Evolutionary conservation across 345 rosid species (phyloP), one percentile per base, ranked within the genome.

Genomic region (Hypericum perforatum): DNA sequence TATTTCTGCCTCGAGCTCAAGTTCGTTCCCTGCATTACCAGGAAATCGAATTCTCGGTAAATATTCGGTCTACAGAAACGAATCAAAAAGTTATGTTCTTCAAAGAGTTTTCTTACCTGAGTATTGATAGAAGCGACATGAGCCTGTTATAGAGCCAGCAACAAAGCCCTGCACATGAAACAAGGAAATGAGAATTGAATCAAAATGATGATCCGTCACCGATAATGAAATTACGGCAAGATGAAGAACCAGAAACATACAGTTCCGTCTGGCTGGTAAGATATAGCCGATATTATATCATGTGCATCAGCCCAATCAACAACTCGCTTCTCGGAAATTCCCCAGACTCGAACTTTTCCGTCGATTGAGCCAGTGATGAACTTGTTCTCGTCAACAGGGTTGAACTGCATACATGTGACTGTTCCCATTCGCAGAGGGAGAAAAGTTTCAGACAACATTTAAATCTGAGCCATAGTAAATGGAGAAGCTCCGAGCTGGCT

Each of bases 271-370:
- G 78, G 79, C 68, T 70, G 68, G 78, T 83, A 87, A 54, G 85
- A 69, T n/a, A 91, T 60, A 1, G 96, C 83, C 7, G 95, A 76
- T 76, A 82, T 77, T 37, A 71, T 76, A 61, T 91, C 83, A 46
- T 67, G 72, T 7, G 65, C 75, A n/a, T 87, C 85, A 0, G 71
- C 75, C 98, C 98, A 91, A 66, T 79, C 76, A 13, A 87, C 77
- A 45, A 91, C 96, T 71, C 81, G 74, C 53, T 70, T 58, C 70
- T 82, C 79, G 7, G 67, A 56, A 4, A 81, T 74, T 9, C 94
- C 87, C 98, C 98, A 91, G 32, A 91, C 74, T 59, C 98, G 79
- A 54, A 79, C 96, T 74, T 85, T 91, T 45, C 98, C 98, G 69
- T 91, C 98, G 11, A 87, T 79, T 2, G 88, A 91, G 56, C 98